A percentile compares a stretch with the other conserved stretches of the same genome.
Evolutionary conservation across 73 alveolate species (phyloP).

Genomic region (Paramecium caudatum): DNA sequence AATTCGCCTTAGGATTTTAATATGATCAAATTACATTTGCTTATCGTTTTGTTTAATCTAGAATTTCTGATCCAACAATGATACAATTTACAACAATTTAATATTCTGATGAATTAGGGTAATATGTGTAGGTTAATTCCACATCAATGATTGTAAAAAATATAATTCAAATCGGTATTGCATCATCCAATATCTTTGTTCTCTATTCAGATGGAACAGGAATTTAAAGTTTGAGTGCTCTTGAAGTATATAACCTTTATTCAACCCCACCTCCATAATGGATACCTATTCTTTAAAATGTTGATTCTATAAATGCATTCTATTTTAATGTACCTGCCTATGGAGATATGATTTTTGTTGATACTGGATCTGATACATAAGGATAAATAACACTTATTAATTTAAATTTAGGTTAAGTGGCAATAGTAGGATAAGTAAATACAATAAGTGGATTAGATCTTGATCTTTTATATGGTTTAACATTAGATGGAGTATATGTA

Average conservation of each 20-base stretch:
- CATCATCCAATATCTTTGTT: background rate
- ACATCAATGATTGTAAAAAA: background rate
- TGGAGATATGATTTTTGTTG: background rate
- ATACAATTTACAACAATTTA: too few species aligned
- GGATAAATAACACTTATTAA: background rate
- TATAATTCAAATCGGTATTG: background rate
- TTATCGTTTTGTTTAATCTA: too few species aligned
- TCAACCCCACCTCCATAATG: too few species aligned
- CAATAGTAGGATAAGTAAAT: background rate
- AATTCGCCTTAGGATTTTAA: too few species aligned
- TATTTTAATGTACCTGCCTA: background rate
- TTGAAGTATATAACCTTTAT: background rate
- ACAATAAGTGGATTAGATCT: background rate
- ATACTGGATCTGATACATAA: background rate
- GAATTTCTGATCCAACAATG: too few species aligned
- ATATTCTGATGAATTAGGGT: too few species aligned
- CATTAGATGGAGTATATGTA: background rate
- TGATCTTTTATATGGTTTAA: background rate
- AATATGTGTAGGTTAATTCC: background rate
- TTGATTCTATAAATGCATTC: background rate
- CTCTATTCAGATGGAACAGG: background rate
- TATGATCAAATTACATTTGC: too few species aligned
- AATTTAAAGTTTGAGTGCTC: background rate
- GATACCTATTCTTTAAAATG: too few species aligned
- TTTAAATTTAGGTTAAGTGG: background rate